Evolutionary conservation across 1,284 basidiomycete species (phyloP).

Genomic region (Naganishia liquefaciens): DNA sequence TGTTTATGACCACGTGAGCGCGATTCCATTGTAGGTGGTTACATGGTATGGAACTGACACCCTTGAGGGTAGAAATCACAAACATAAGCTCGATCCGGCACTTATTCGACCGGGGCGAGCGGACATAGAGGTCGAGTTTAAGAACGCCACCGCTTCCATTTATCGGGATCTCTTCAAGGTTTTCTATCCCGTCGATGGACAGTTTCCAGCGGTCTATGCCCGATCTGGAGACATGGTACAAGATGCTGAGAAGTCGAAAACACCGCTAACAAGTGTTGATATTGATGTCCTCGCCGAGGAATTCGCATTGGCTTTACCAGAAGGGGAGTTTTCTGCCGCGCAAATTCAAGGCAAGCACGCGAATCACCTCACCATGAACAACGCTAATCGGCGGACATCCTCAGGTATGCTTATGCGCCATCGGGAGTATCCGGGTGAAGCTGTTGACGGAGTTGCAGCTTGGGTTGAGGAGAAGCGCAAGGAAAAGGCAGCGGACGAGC

Average conservation of each 20-base stretch:
- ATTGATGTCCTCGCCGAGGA: constrained; percentile 70
- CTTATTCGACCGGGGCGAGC: constrained; percentile 44
- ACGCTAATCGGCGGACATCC: too few species aligned
- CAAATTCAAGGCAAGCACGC: constrained; percentile 71
- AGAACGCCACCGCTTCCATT: constrained; percentile 72
- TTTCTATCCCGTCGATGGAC: constrained; percentile 67
- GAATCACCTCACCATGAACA: background rate
- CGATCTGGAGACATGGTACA: constrained; percentile 27
- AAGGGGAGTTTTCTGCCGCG: constrained; percentile 79
- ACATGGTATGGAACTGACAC: too few species aligned
- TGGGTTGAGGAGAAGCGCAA: constrained; percentile 35
- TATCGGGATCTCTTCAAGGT: constrained; percentile 73
- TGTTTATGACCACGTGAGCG: constrained; percentile 35
- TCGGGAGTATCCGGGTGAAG: constrained; percentile 41
- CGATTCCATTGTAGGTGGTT: too few species aligned
- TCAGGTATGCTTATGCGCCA: constrained; percentile 38
- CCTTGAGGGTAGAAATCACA: constrained; percentile 38
- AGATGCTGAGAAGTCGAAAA: too few species aligned
- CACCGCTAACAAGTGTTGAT: too few species aligned
- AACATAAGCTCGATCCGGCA: constrained; percentile 42
- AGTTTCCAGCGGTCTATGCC: constrained; percentile 48
- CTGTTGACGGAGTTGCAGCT: constrained; percentile 34
- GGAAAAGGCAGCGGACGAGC: constrained; percentile 25
- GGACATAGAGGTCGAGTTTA: constrained; percentile 40
- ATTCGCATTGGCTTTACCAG: constrained; percentile 73